phyloP scores from a whole-genome alignment of 805 yeast genomes.

The Nakazawaea sp. region DNA sequence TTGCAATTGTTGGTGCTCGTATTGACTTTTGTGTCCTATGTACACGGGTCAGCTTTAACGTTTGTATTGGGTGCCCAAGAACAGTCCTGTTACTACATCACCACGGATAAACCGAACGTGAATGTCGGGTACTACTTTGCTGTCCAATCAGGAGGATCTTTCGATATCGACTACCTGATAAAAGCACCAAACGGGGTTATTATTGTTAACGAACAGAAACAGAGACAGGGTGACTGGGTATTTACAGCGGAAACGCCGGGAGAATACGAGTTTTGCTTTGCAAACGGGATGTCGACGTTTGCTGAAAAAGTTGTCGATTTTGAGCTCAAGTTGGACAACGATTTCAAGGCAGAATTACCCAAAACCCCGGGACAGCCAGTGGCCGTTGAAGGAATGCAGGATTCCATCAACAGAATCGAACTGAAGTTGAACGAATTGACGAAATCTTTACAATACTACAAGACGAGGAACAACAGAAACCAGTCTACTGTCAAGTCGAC shows the following conservation, averaged over 20 bases:
- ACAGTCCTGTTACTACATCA: constrained; percentile 61
- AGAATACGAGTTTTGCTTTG: constrained; percentile 84
- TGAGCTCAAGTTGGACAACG: constrained; percentile 56
- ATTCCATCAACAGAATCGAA: constrained; percentile 52
- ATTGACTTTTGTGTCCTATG: constrained; percentile 17
- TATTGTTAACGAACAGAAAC: constrained; percentile 48
- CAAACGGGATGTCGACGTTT: constrained; percentile 73
- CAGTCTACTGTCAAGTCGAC: constrained; percentile 73
- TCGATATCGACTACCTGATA: constrained; percentile 69
- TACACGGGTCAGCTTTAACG: constrained; percentile 55
- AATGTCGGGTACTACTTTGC: constrained; percentile 75
- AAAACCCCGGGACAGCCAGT: constrained; percentile 45
- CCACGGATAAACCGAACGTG: constrained; percentile 52
- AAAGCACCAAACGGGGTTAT: constrained; percentile 50
- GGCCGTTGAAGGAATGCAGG: constrained; percentile 49
- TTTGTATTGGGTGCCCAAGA: constrained; percentile 73
- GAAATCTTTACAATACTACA: constrained; percentile 70
- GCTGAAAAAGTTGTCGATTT: constrained; percentile 82
- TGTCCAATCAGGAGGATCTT: constrained; percentile 74
- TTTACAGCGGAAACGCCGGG: constrained; percentile 62
- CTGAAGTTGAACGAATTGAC: constrained; percentile 48
- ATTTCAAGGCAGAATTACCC: constrained; percentile 59
- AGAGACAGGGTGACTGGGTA: constrained; percentile 75
- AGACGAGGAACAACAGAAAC: constrained; percentile 86
- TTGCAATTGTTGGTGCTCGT: too few relatives aligned